Conservation (phyloP, 495 filamentous ascomycete genomes). For the Hyaloscypha finlandica region DNA sequence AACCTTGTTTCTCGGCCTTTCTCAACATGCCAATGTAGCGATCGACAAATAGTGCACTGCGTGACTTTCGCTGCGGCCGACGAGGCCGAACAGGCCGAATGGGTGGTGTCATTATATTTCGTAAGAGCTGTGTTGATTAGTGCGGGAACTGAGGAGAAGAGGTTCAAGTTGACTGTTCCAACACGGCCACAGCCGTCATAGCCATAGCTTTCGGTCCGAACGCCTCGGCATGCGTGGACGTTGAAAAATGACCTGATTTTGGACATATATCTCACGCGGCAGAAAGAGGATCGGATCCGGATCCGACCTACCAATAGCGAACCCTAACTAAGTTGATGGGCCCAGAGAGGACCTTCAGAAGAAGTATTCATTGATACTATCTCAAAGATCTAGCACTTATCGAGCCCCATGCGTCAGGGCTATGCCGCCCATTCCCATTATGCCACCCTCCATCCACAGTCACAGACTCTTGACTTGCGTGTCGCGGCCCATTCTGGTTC, state of each 20-base stretch:
- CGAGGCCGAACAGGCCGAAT: background rate
- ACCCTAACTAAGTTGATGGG: no score
- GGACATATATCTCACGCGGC: no score
- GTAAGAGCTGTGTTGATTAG: background rate
- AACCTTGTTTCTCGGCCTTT: background rate
- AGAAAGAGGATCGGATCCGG: no score
- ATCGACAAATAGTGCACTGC: background rate
- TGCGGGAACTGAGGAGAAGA: background rate
- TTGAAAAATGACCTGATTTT: no score
- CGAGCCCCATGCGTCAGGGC: slow-evolving; percentile 96
- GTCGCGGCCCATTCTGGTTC: slow-evolving; percentile 39
- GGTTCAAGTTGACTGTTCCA: no score
- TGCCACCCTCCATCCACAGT: slow-evolving; percentile 72
- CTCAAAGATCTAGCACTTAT: slow-evolving; percentile 68
- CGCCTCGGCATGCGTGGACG: no score
- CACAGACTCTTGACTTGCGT: slow-evolving; percentile 88
- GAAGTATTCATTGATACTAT: slow-evolving; percentile 31
- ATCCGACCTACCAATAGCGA: no score
- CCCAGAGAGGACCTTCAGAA: background rate
- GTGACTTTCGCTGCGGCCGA: background rate
- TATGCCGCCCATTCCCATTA: slow-evolving; percentile 83
- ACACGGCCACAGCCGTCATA: no score
- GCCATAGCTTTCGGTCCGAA: no score
- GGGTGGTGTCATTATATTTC: background rate
- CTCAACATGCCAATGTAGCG: background rate